Conservation (phyloP, 1,284 basidiomycete species). For the Athelia sp. region DNA sequence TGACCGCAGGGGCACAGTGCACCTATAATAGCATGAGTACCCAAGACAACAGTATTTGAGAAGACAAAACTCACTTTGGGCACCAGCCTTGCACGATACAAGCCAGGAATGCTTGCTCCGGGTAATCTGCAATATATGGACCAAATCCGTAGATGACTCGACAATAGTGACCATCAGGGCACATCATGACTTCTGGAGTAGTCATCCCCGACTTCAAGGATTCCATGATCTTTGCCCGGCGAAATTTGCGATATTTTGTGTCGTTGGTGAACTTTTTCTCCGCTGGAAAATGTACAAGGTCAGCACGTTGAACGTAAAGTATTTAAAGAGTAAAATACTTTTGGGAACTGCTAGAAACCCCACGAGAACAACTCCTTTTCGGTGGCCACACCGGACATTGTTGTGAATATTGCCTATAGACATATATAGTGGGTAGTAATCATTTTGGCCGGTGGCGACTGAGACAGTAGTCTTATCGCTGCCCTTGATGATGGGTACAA, state of each 20-base stretch:
- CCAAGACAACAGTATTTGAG: neutral
- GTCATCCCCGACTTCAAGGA: slow-evolving; percentile 12
- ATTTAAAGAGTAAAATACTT: slow-evolving; percentile 12
- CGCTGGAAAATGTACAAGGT: neutral
- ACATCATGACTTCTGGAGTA: slow-evolving; percentile 10
- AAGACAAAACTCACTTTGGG: slow-evolving; percentile 10
- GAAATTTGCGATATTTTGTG: slow-evolving; percentile 11
- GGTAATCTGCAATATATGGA: slow-evolving; percentile 17
- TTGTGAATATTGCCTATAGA: slow-evolving; percentile 22
- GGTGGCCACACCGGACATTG: slow-evolving; percentile 17
- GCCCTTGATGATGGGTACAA: slow-evolving; percentile 21
- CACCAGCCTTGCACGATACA: slow-evolving; percentile 15
- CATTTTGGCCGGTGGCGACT: slow-evolving; percentile 25
- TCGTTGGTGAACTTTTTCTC: slow-evolving; percentile 3
- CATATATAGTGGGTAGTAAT: slow-evolving; percentile 26
- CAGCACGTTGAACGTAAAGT: neutral
- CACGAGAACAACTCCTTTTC: slow-evolving; percentile 17
- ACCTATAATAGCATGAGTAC: neutral
- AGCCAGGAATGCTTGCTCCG: slow-evolving; percentile 12
- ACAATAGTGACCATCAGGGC: slow-evolving; percentile 14
- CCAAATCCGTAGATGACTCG: slow-evolving; percentile 13
- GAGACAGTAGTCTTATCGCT: slow-evolving; percentile 32
- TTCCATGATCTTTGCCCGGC: slow-evolving; percentile 7
- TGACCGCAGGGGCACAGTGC: neutral
- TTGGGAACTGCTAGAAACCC: slow-evolving; percentile 30